Evolutionary conservation across 140 eudicot genomes (phyloP), one percentile per base, ranked within the genome.

Genomic region (Flaveria floridana): DNA sequence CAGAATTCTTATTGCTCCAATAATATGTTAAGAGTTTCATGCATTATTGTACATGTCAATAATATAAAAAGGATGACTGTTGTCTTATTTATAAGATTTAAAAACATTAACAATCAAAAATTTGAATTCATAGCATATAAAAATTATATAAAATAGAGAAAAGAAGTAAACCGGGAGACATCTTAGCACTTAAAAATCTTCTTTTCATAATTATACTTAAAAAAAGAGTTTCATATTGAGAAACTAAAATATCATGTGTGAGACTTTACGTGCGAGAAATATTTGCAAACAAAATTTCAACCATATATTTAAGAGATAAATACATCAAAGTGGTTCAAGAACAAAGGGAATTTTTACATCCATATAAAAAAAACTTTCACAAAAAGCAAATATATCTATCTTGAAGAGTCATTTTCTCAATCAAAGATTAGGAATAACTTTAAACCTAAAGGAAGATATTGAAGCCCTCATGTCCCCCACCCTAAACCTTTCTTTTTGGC

Each of bases 401-500:
- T 42, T 72, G 87, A 83, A 65, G 65, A 67, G 80, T 83, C 84
- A 52, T 79, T 82, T 82, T 79, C 76, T 71, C 18, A 69, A 74
- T 56, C 51, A 75, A 65, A 63, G 80, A 68, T 61, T 68, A 68
- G 65, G 83, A 80, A 73, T 81, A 79, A 74, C 83, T 82, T 73
- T 66, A 79, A 78, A 62, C 50, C 76, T 73, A 55, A 68, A 55
- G 63, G 74, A 73, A 71, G 80, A 78, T 51, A 26, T 74, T 68
- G 50, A 79, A 65, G 56, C 65, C 72, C 48, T 44, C 65, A 80
- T 74, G 79, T 68, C 71, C 74, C 65, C 76, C 72, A 74, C 66
- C 69, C 34, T 42, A 73, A 73, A 65, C 47, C 46, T 65, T 41
- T 67, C 76, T 67, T 68, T 73, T 74, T 37, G 58, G 55, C 76